Conservation (phyloP, 2,329 filamentous ascomycete genomes). For the Thermoascus crustaceus region DNA sequence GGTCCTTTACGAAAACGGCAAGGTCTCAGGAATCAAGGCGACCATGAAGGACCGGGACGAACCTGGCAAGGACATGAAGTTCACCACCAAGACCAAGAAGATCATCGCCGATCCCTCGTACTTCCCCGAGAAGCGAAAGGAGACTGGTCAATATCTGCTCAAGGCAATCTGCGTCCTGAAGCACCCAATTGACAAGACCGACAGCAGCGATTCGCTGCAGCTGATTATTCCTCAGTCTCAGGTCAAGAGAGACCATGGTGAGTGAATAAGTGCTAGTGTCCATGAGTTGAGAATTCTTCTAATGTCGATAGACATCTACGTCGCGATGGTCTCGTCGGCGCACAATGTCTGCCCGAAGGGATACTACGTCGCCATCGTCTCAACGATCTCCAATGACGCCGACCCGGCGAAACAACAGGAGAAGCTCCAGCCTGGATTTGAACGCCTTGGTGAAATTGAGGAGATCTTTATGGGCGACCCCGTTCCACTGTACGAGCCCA, state of each 20-base stretch:
- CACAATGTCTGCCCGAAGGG: conserved; percentile 99
- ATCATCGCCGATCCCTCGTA: conserved; percentile 95
- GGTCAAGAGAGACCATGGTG: conserved; percentile 92
- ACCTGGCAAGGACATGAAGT: conserved; percentile 68
- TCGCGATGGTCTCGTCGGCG: conserved; percentile 87
- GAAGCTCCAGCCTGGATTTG: conserved; percentile 85
- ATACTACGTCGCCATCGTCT: conserved; percentile 98
- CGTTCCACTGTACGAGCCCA: conserved; percentile 87
- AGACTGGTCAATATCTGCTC: conserved; percentile 79
- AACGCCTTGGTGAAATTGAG: conserved; percentile 85
- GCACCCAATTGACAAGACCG: conserved; percentile 85
- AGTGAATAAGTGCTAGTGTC: conserved; percentile 20
- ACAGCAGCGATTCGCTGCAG: conserved; percentile 81
- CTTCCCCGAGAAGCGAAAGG: conserved; percentile 84
- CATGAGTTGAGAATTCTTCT: conserved; percentile 8
- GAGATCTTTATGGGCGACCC: conserved; percentile 94
- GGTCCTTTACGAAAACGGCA: conserved; percentile 71
- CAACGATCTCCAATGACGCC: conserved; percentile 95
- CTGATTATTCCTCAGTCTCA: conserved; percentile 97
- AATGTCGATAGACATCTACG: conserved; percentile 69
- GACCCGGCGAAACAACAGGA: conserved; percentile 86
- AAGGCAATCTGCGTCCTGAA: conserved; percentile 97
- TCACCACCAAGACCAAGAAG: conserved; percentile 91
- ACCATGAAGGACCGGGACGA: conserved; percentile 87
- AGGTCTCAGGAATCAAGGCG: conserved; percentile 92